A percentile compares a stretch with the other conserved stretches of the same genome.
Conservation (phyloP, 2,329 filamentous ascomycete species). For the Pestalotiopsis sp. region DNA sequence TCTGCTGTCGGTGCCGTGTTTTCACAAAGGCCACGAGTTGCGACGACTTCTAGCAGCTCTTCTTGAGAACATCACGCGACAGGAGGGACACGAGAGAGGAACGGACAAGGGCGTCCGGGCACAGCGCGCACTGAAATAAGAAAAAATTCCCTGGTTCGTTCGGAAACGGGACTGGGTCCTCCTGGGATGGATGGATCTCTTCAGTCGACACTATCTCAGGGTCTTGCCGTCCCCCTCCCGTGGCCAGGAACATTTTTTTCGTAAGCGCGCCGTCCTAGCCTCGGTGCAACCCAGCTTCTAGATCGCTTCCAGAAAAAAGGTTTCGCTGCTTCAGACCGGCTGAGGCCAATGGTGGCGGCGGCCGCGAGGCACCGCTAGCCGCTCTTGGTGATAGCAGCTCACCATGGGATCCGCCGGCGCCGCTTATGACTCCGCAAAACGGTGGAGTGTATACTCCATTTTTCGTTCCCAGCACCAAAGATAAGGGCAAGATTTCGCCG, state of each 20-base stretch:
- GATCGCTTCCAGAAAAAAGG: constrained; percentile 5
- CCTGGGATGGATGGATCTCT: background rate
- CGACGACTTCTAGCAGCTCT: background rate
- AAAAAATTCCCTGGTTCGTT: background rate
- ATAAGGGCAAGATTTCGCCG: background rate
- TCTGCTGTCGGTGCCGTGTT: background rate
- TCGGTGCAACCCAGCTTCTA: constrained; percentile 4
- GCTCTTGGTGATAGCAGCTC: background rate
- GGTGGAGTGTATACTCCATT: constrained; percentile 6
- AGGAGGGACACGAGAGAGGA: background rate
- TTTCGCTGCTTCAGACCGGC: background rate
- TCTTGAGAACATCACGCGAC: background rate
- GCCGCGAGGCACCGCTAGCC: background rate
- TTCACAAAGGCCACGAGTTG: background rate
- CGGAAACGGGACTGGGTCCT: background rate
- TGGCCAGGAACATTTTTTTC: background rate
- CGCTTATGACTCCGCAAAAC: background rate
- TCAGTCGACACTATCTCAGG: background rate
- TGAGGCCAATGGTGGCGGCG: background rate
- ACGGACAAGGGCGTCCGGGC: background rate
- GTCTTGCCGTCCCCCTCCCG: background rate
- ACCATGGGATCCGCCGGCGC: background rate
- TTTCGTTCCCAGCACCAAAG: background rate
- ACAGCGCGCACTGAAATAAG: background rate
- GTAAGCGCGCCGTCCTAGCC: background rate